phyloP scores from a whole-genome alignment of 192 early-diverging fungal genomes.

The Coemansia sp. region DNA sequence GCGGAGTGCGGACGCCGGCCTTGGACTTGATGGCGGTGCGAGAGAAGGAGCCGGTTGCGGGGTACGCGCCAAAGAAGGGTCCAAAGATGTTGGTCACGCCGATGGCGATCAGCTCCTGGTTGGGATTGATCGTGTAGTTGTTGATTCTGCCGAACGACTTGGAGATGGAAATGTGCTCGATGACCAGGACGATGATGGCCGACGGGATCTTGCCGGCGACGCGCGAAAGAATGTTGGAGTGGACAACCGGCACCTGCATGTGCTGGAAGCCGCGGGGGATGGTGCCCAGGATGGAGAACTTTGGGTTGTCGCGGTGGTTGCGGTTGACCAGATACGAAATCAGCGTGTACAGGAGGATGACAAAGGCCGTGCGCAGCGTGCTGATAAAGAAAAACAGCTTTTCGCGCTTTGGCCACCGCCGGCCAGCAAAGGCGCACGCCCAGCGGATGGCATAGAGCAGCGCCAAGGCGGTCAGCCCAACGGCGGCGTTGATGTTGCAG shows the following conservation, averaged over 20 bases:
- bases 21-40: slow-evolving; percentile 89
- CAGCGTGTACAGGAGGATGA: slow-evolving; percentile 74
- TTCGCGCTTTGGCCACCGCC: slow-evolving; percentile 54
- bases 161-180: slow-evolving; percentile 90
- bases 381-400: slow-evolving; percentile 64
- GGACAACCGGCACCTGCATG: slow-evolving; percentile 61
- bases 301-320: slow-evolving; percentile 47
- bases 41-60: slow-evolving; percentile 92
- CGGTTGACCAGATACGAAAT: slow-evolving; percentile 72
- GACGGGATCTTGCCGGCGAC: slow-evolving; percentile 61
- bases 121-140: slow-evolving; percentile 81
- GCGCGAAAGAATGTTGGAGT: slow-evolving; percentile 53
- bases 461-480: slow-evolving; percentile 52
- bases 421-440: slow-evolving; percentile 30
- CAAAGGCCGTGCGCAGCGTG: slow-evolving; percentile 73
- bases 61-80: slow-evolving; percentile 85
- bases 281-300: slow-evolving; percentile 66
- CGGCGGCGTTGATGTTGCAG: slow-evolving; percentile 51
- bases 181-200: slow-evolving; percentile 73
- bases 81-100: slow-evolving; percentile 86
- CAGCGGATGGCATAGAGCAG: slow-evolving; percentile 52
- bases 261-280: slow-evolving; percentile 76
- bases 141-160: slow-evolving; percentile 85
- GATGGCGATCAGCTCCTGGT: slow-evolving; percentile 89
- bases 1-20: slow-evolving; percentile 81